These are phyloP conservation scores for Tylopilus rubrobrunneus DNA, from an alignment of 768 basidiomycete species.

Conservation along the genomic window DNA sequence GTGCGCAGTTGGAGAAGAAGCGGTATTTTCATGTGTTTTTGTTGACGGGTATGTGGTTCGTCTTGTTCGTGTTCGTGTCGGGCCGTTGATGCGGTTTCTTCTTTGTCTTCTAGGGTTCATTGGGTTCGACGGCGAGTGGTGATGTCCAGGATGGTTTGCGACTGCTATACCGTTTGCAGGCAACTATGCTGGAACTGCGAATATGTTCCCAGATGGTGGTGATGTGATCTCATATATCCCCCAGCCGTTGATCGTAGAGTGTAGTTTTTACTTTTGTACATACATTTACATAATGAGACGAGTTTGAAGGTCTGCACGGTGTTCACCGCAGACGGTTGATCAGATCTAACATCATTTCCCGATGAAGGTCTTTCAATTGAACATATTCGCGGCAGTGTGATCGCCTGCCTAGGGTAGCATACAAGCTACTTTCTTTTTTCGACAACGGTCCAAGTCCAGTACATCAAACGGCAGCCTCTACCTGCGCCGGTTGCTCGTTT, in stretches of 20 bases:
- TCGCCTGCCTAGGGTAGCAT: neutral
- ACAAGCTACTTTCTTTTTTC: neutral
- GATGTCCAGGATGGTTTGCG: conserved; percentile 2
- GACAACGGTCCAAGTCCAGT: too few relatives aligned
- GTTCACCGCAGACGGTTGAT: too few relatives aligned
- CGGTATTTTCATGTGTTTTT: conserved; percentile 77
- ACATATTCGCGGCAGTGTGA: neutral
- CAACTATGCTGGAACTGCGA: too few relatives aligned
- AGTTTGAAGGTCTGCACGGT: neutral
- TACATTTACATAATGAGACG: too few relatives aligned
- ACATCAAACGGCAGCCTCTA: conserved; percentile 20
- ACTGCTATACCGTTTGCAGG: too few relatives aligned
- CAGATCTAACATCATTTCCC: too few relatives aligned
- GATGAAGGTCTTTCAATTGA: too few relatives aligned
- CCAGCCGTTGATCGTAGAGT: too few relatives aligned
- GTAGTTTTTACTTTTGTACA: too few relatives aligned
- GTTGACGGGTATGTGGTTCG: conserved; percentile 54
- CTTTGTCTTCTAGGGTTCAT: conserved; percentile 53
- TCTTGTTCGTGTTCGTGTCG: neutral
- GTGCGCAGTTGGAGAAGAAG: conserved; percentile 81
- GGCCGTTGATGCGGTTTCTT: neutral
- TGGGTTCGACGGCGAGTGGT: conserved; percentile 88
- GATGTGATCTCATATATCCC: too few relatives aligned
- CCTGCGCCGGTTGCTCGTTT: conserved; percentile 21
- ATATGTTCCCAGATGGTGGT: too few relatives aligned